Percentiles rank a stretch among this genome's conserved stretches.
Evolutionary conservation across 257 asterid species (phyloP).

Genomic region (Hygrophila difformis): DNA sequence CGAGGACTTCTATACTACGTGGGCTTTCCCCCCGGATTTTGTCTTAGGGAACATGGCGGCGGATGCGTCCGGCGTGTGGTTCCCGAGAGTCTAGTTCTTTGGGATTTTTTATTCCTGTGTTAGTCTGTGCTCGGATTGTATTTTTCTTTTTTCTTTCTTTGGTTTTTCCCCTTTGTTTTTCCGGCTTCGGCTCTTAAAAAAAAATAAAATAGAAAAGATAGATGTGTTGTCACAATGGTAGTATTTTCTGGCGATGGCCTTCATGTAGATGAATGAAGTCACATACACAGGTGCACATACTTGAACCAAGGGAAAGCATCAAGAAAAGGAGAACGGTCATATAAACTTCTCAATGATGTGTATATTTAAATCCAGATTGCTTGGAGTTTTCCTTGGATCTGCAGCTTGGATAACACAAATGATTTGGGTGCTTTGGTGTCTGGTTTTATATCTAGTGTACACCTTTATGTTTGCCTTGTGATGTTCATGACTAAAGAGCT

Average conservation of each 20-base stretch:
- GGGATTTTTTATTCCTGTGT: no score
- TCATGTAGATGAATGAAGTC: no score
- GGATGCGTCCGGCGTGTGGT: no score
- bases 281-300: no score
- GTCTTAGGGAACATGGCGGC: no score
- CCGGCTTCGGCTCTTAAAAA: no score
- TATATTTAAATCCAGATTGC: slow-evolving; percentile 57
- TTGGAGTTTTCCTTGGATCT: slow-evolving; percentile 73
- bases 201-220: neutral
- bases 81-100: no score
- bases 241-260: neutral
- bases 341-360: slow-evolving; percentile 36
- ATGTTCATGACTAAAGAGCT: slow-evolving; percentile 9
- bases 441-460: slow-evolving; percentile 82
- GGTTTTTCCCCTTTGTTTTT: no score
- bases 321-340: slow-evolving; percentile 29
- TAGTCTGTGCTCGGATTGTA: no score
- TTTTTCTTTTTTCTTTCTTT: no score
- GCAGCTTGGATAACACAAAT: slow-evolving; percentile 60
- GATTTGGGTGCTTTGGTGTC: slow-evolving; percentile 74
- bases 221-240: neutral
- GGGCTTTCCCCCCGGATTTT: no score
- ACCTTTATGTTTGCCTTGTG: slow-evolving; percentile 14
- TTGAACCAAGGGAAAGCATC: slow-evolving; percentile 25
- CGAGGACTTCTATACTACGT: no score